phyloP scores from a whole-genome alignment of 495 filamentous ascomycete species.

The Penicillium longicatenatum region DNA sequence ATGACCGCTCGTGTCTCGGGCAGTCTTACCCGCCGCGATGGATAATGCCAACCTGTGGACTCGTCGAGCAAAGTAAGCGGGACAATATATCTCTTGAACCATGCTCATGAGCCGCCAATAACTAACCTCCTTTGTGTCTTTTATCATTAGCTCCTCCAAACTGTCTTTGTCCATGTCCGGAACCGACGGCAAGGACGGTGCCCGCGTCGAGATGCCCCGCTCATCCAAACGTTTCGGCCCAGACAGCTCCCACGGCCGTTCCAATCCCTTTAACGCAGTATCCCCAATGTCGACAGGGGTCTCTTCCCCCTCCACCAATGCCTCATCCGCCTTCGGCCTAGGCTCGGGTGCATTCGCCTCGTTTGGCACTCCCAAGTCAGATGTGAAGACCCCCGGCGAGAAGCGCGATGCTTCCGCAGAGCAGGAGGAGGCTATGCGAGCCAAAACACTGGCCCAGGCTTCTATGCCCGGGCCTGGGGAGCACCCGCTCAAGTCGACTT shows the following conservation, averaged over 20 bases:
- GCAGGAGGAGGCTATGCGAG: conserved; percentile 57
- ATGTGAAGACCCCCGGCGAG: conserved; percentile 69
- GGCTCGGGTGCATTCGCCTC: conserved; percentile 96
- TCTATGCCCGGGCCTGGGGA: conserved; percentile 44
- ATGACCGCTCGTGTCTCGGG: conserved; percentile 47
- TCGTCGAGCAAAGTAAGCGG: conserved; percentile 83
- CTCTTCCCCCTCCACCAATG: conserved; percentile 83
- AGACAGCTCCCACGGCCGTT: conserved; percentile 74
- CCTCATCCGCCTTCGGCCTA: conserved; percentile 90
- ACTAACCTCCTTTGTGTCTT: conserved; percentile 5
- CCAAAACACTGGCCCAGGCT: conserved; percentile 40
- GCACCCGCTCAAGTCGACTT: conserved; percentile 78
- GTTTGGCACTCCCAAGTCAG: conserved; percentile 93
- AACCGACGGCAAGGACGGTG: conserved; percentile 57
- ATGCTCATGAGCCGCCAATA: neutral
- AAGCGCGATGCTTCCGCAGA: conserved; percentile 59
- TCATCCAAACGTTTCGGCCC: conserved; percentile 75
- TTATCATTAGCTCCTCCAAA: conserved; percentile 69
- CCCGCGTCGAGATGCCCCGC: conserved; percentile 67
- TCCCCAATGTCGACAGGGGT: conserved; percentile 69
- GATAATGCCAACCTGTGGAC: conserved; percentile 81
- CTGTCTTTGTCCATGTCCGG: conserved; percentile 82
- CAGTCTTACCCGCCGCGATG: conserved; percentile 51
- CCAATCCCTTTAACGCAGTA: conserved; percentile 84
- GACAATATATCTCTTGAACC: neutral